phyloP scores from a whole-genome alignment of 2,329 filamentous ascomycete genomes.

The Anisogramma anomala region DNA sequence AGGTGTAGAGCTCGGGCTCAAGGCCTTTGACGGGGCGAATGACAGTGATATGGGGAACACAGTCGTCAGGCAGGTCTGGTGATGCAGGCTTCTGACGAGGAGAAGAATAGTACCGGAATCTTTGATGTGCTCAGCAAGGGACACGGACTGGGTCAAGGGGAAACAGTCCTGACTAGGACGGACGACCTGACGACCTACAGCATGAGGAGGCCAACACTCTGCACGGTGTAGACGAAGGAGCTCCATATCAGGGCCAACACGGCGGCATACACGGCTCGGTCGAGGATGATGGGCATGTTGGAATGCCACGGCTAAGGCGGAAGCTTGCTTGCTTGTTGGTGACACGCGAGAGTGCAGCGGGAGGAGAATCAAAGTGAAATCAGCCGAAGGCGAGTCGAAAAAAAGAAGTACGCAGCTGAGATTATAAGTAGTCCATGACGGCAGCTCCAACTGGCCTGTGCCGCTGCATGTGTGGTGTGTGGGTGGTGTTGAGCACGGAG shows the following conservation, averaged over 20 bases:
- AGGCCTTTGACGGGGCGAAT: slow-evolving; percentile 90
- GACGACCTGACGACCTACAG: slow-evolving; percentile 29
- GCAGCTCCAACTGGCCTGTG: too few relatives aligned
- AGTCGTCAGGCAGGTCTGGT: slow-evolving; percentile 34
- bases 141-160: slow-evolving; percentile 11
- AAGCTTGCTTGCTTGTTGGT: too few relatives aligned
- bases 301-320: slow-evolving; percentile 5
- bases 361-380: too few relatives aligned
- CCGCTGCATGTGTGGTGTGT: too few relatives aligned
- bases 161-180: slow-evolving; percentile 14
- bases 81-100: slow-evolving; percentile 39
- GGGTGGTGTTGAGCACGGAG: too few relatives aligned
- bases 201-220: slow-evolving; percentile 43
- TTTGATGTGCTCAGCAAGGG: slow-evolving; percentile 14
- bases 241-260: slow-evolving; percentile 32
- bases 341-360: too few relatives aligned
- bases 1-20: slow-evolving; percentile 83
- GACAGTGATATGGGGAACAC: slow-evolving; percentile 73
- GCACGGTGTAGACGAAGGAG: slow-evolving; percentile 38
- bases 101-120: slow-evolving; percentile 43
- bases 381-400: too few relatives aligned
- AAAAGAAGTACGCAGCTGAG: too few relatives aligned
- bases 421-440: too few relatives aligned
- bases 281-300: slow-evolving; percentile 19
- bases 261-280: slow-evolving; percentile 29